Percentiles rank a stretch among this genome's conserved stretches.
Evolutionary conservation across 805 yeast species (phyloP).

Genomic region (Zygotorulaspora danielsina): DNA sequence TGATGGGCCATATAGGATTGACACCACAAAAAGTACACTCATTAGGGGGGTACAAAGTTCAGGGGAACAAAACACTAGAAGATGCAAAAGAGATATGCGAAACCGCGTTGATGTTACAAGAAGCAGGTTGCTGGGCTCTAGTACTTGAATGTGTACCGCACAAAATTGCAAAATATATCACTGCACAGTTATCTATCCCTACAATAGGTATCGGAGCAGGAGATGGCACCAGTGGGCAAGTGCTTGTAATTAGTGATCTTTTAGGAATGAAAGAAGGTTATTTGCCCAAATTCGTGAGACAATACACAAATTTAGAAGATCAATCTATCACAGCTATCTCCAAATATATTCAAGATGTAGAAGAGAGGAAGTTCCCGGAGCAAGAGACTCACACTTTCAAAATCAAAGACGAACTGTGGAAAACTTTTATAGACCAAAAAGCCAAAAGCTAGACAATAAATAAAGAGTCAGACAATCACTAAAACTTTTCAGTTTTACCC

Average conservation of each 20-base stretch:
- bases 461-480: not conserved
- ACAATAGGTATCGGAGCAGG: conserved; percentile 98
- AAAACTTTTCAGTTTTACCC: conserved; percentile 63
- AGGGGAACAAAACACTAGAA: conserved; percentile 54
- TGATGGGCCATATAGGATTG: conserved; percentile 86
- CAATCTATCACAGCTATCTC: conserved; percentile 49
- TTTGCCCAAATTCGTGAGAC: conserved; percentile 70
- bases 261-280: conserved; percentile 65
- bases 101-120: conserved; percentile 66
- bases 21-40: conserved; percentile 83
- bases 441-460: conserved; percentile 2
- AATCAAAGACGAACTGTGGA: conserved; percentile 60
- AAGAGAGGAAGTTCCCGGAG: conserved; percentile 53
- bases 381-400: conserved; percentile 58
- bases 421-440: conserved; percentile 34
- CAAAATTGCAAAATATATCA: conserved; percentile 59
- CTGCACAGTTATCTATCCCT: conserved; percentile 59
- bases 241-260: conserved; percentile 79
- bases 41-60: conserved; percentile 84
- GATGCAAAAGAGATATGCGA: conserved; percentile 55
- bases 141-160: conserved; percentile 86
- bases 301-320: conserved; percentile 51
- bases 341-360: conserved; percentile 58
- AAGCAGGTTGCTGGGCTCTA: conserved; percentile 70
- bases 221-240: conserved; percentile 77